Evolutionary conservation across 2,329 filamentous ascomycete species (phyloP), one percentile per base, ranked within the genome.

Genomic region (Thelonectria blattea): DNA sequence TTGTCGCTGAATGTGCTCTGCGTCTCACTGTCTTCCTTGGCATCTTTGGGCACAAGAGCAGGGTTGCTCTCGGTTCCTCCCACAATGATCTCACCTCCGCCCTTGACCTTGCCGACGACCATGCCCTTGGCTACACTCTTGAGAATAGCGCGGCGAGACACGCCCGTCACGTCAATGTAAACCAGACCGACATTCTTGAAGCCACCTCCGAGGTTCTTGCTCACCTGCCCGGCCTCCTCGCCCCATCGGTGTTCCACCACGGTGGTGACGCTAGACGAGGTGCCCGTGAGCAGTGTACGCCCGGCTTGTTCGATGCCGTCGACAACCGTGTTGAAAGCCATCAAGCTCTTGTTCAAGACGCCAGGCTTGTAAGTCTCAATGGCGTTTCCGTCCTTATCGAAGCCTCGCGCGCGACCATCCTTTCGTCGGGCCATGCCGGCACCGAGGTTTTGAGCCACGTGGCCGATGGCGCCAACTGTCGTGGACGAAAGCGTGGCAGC

Each of bases 41-140:
- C 24, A 17, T 52, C 59, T 5, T 64, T 69, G 11, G 72, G 61
- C 11, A 65, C 58, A 7, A 70, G 61, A 2, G 68, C 63, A 3
- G 68, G 46, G 18, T 62, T 69, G 15, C 52, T 75, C 46, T 81
- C 85, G 48, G 86, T 87, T 18, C 88, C 89, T 1, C 91, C 90
- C 18, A 93, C 88, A 50, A 94, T 83, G 18, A 92, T 82, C 66
- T 92, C 85, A 2, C 90, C 87, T 5, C 90, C 91, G 39, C 88
- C 89, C 59, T 87, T 85, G 50, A 94, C 91, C 65, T 88, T 88
- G 37, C 92, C 92, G 5, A 96, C 88, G 0, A 96, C 89, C 95
- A 99, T 98, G 42, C 95, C 93, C 80, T 96, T 97, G 18, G 93
- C 95, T 1, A 98, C 95, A 43, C 90, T 92, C 81, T 97, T 99